phyloP scores from a whole-genome alignment of 192 early-diverging fungal species.

The Dissophora ornata region DNA sequence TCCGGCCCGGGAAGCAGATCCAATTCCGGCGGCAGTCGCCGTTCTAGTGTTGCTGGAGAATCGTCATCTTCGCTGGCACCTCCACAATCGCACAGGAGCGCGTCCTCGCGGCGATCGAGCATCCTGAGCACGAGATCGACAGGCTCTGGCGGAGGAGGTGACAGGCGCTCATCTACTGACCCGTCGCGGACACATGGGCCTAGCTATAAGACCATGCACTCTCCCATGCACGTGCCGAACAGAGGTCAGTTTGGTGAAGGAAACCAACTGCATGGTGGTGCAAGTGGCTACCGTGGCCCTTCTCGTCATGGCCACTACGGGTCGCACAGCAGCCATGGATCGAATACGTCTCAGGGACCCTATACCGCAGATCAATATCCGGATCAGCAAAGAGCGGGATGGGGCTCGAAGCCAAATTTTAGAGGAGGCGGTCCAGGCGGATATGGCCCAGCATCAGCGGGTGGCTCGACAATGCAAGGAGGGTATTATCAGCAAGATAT shows the following conservation, averaged over 20 bases:
- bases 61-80: constrained; percentile 4
- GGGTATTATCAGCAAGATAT: constrained; percentile 6
- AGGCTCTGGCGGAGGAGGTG: constrained; percentile 17
- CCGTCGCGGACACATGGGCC: constrained; percentile 17
- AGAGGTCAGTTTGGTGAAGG: constrained; percentile 19
- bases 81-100: constrained; percentile 12
- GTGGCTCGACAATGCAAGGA: constrained; percentile 4
- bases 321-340: constrained; percentile 11
- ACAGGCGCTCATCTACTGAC: constrained; percentile 25
- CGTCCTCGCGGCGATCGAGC: constrained; percentile 39
- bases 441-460: background rate
- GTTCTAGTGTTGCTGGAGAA: constrained; percentile 31
- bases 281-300: constrained; percentile 2
- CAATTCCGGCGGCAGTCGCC: constrained; percentile 31
- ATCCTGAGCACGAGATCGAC: constrained; percentile 36
- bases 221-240: constrained; percentile 2
- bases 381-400: constrained; percentile 25
- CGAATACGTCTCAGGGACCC: constrained; percentile 7
- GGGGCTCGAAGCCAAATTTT: constrained; percentile 30
- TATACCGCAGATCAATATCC: constrained; percentile 13
- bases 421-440: constrained; percentile 5
- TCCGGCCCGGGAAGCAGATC: constrained; percentile 13
- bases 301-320: constrained; percentile 7
- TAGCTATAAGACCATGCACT: background rate
- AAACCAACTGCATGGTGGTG: background rate